Base-by-base conservation (phyloP, 2,329 filamentous ascomycete species). In the Plectosphaerella sp. region DNA sequence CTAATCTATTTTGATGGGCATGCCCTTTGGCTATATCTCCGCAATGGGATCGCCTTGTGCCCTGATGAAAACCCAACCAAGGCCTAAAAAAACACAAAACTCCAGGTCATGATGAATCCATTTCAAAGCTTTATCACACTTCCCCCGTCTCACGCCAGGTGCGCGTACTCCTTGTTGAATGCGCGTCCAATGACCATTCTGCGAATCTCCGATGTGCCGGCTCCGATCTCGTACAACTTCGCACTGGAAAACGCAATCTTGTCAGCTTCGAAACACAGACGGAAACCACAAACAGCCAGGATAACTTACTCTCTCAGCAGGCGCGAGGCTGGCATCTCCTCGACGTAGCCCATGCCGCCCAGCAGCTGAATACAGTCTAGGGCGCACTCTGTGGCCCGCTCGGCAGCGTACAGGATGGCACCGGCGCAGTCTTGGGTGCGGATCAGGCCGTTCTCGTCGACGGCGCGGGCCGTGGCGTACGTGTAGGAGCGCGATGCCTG, bases 271-370 rank as follows among this genome's bases (percentile, higher is more conserved):
- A 35, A 51, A 36, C 22, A 48, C 11, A 28, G n/a, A n/a, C n/a
- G n/a, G n/a, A n/a, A n/a, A 8, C 15, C 12, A 24, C 50, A 51
- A 10, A 9, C n/a, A 20, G 4, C 41, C 11, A n/a, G 15, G 9
- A n/a, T 47, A 50, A 72, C 78, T 74, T 61, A 81, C 78, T 86
- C 83, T 64, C 94, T 74, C 61, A 97, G 71, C 59, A 97, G 79
- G 58, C 93, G 78, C 20, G 92, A 95, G 0, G 91, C 92, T 0
- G 91, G 87, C 74, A 97, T 91, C 72, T 99, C 94, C 69, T 97
- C 96, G 60, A 96, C 84, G 65, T 97, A 97, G 4, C 93, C 93
- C 83, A 93, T 97, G 0, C 93, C 94, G 16, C 94, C 94, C 64
- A 99, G 81, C 54, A 96, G 79, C 71, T 99, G 94, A 54, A 97